These are phyloP conservation scores for Cadophora sp. DNA, from an alignment of 2,329 filamentous ascomycete species.

Conservation along the genomic window DNA sequence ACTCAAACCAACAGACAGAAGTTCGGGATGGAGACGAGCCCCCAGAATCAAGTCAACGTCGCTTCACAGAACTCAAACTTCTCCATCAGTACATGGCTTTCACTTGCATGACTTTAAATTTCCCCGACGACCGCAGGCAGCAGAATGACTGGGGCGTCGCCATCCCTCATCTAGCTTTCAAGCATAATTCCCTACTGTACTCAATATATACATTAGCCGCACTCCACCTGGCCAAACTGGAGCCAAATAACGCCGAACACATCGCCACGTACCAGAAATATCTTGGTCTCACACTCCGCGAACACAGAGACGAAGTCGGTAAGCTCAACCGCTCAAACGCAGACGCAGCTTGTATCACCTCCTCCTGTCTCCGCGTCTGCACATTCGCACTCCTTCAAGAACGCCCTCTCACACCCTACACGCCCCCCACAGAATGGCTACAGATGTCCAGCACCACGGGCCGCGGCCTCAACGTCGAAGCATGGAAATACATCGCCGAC, in stretches of 20 bases:
- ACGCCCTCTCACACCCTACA: constrained; percentile 28
- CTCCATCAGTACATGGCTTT: constrained; percentile 35
- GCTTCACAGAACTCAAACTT: constrained; percentile 35
- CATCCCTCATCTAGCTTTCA: constrained; percentile 32
- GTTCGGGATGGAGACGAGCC: constrained; percentile 11
- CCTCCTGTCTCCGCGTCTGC: constrained; percentile 26
- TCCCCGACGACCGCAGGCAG: constrained; percentile 15
- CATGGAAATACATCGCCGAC: constrained; percentile 30
- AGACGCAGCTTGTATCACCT: constrained; percentile 34
- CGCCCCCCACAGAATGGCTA: constrained; percentile 34
- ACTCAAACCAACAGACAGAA: background rate
- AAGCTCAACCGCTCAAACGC: constrained; percentile 30
- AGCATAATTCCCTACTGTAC: constrained; percentile 34
- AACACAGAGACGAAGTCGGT: constrained; percentile 32
- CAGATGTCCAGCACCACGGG: constrained; percentile 26
- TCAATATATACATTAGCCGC: constrained; percentile 34
- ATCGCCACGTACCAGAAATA: constrained; percentile 31
- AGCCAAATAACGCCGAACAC: constrained; percentile 24
- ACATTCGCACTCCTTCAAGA: constrained; percentile 34
- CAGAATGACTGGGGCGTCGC: constrained; percentile 18
- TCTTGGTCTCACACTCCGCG: constrained; percentile 29
- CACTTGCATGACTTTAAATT: constrained; percentile 29
- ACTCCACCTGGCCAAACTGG: constrained; percentile 32
- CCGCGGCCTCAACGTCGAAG: constrained; percentile 25
- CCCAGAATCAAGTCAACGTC: constrained; percentile 31